phyloP scores from a whole-genome alignment of 208 protist species.

The Zelonia costaricensis region DNA sequence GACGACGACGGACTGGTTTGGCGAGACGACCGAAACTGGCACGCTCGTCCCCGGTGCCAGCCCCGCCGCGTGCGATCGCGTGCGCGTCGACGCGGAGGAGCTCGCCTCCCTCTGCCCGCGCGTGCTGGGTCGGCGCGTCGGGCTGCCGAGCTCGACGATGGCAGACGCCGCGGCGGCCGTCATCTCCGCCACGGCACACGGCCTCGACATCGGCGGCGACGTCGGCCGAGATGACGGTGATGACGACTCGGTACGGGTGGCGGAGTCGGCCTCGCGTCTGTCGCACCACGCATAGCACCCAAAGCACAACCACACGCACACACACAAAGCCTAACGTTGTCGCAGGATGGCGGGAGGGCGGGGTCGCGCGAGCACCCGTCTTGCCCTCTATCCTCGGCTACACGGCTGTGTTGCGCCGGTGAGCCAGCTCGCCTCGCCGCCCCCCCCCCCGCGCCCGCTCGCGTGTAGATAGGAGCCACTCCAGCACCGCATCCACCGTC shows the following conservation, averaged over 20 bases:
- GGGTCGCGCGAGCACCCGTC: too few species aligned
- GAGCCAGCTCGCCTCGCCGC: too few species aligned
- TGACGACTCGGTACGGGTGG: conserved; percentile 6
- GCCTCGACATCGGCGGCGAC: background rate
- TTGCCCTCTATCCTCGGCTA: too few species aligned
- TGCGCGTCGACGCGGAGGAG: conserved; percentile 34
- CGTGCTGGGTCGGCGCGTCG: conserved; percentile 33
- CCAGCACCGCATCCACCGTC: too few species aligned
- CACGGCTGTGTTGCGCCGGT: too few species aligned
- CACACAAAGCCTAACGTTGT: too few species aligned
- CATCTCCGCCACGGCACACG: conserved; percentile 14
- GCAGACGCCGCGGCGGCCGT: conserved; percentile 15
- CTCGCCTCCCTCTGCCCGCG: conserved; percentile 47
- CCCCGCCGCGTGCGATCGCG: conserved; percentile 26
- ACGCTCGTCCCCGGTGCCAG: conserved; percentile 7
- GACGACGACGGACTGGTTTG: conserved; percentile 29
- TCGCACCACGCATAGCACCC: background rate
- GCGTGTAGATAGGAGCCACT: too few species aligned
- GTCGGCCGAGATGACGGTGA: background rate
- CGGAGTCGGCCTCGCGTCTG: conserved; percentile 1
- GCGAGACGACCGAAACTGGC: conserved; percentile 1
- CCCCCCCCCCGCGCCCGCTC: too few species aligned
- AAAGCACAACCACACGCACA: too few species aligned
- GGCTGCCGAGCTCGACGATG: background rate
- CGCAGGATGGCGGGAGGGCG: background rate